phyloP scores from a whole-genome alignment of 2,329 filamentous ascomycete species.

The Colletotrichum orbiculare region DNA sequence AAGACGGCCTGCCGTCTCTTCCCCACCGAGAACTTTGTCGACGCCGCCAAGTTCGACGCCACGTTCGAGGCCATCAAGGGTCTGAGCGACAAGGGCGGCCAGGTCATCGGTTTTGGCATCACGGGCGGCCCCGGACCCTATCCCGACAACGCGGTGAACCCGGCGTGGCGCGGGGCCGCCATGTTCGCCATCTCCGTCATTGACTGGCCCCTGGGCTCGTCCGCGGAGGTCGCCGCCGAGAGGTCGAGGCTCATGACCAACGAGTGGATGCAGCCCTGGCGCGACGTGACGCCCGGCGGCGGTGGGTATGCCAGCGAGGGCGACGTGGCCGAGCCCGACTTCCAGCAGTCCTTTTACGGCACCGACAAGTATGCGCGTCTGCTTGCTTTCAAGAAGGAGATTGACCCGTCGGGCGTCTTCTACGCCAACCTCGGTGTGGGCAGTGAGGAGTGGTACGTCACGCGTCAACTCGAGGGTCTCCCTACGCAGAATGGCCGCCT shows the following conservation, averaged over 20 bases:
- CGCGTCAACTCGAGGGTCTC: constrained; percentile 19
- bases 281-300: constrained; percentile 41
- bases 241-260: constrained; percentile 43
- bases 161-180: constrained; percentile 56
- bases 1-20: constrained; percentile 29
- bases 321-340: constrained; percentile 45
- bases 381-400: constrained; percentile 43
- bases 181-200: constrained; percentile 47
- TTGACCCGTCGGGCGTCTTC: constrained; percentile 45
- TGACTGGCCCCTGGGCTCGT: constrained; percentile 16
- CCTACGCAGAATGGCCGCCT: constrained; percentile 36
- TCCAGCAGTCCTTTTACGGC: constrained; percentile 45
- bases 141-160: constrained; percentile 50
- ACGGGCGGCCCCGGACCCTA: constrained; percentile 44
- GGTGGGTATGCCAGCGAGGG: constrained; percentile 47
- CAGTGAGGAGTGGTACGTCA: constrained; percentile 41
- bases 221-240: constrained; percentile 25
- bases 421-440: constrained; percentile 44
- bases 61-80: constrained; percentile 51
- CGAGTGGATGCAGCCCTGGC: constrained; percentile 45
- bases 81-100: constrained; percentile 52
- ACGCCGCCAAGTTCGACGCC: constrained; percentile 42
- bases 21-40: constrained; percentile 17
- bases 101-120: constrained; percentile 55
- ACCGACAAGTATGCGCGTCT: constrained; percentile 43